phyloP scores from a whole-genome alignment of 192 early-diverging fungal genomes.

The Backusella macrospora region DNA sequence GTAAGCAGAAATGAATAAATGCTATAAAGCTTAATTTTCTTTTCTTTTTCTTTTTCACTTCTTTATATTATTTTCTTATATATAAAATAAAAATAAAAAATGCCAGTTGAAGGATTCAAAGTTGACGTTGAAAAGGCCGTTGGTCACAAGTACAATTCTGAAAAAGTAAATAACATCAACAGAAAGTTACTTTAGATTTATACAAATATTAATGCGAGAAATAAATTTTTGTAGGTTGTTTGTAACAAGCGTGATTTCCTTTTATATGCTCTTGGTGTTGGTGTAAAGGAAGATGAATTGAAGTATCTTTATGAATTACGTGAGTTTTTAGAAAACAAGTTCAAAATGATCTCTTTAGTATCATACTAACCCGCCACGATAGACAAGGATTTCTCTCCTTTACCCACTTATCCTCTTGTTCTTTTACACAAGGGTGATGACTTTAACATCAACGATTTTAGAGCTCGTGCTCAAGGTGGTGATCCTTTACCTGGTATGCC shows the following conservation, averaged over 20 bases:
- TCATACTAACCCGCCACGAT: not conserved
- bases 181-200: too few species aligned
- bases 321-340: not conserved
- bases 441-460: slow-evolving; percentile 37
- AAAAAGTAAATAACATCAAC: slow-evolving; percentile 1
- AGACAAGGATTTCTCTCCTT: slow-evolving; percentile 56
- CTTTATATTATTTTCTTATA: not conserved
- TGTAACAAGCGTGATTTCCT: slow-evolving; percentile 62
- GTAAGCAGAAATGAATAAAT: not conserved
- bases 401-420: slow-evolving; percentile 74
- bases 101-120: slow-evolving; percentile 38
- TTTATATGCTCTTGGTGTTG: slow-evolving; percentile 70
- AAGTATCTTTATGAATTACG: slow-evolving; percentile 72
- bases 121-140: slow-evolving; percentile 65
- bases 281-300: slow-evolving; percentile 59
- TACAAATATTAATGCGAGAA: not conserved
- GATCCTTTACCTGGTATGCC: slow-evolving; percentile 62
- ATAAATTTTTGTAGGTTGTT: not conserved
- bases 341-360: not conserved
- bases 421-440: slow-evolving; percentile 56
- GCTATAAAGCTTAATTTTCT: not conserved
- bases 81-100: not conserved
- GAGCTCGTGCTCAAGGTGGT: slow-evolving; percentile 47
- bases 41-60: not conserved
- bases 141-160: slow-evolving; percentile 47